phyloP scores from a whole-genome alignment of 2,329 filamentous ascomycete genomes.

The Colletotrichum zoysiae region DNA sequence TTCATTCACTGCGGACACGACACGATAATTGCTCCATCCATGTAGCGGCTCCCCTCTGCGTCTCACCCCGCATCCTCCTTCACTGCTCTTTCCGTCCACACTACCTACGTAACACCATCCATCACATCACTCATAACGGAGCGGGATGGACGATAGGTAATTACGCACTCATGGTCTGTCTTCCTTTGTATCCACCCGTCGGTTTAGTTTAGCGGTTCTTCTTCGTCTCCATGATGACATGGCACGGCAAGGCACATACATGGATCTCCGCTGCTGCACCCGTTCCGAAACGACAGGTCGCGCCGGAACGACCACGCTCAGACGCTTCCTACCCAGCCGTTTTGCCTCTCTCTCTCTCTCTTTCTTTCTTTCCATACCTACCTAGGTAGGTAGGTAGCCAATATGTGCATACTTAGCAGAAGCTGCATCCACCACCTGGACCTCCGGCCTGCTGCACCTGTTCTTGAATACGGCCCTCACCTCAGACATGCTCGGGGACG shows the following conservation, averaged over 20 bases:
- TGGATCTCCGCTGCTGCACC: slow-evolving; percentile 3
- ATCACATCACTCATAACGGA: slow-evolving; percentile 19
- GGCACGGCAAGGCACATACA: slow-evolving; percentile 29
- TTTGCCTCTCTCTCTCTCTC: background rate
- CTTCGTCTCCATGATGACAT: slow-evolving; percentile 14
- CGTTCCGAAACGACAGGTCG: slow-evolving; percentile 14
- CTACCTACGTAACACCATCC: background rate
- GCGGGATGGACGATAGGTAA: slow-evolving; percentile 13
- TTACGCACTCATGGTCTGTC: slow-evolving; percentile 6
- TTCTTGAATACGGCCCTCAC: slow-evolving; percentile 29
- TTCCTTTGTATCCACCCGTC: slow-evolving; percentile 27
- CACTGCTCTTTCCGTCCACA: slow-evolving; percentile 5
- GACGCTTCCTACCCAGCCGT: background rate
- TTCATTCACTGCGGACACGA: background rate
- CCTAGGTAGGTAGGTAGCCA: no score
- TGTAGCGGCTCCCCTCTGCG: background rate
- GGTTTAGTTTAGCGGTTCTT: background rate
- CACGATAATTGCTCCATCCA: background rate
- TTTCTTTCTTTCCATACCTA: no score
- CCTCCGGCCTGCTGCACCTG: slow-evolving; percentile 27
- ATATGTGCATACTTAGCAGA: background rate
- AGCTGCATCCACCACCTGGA: background rate
- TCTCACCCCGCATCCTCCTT: slow-evolving; percentile 11
- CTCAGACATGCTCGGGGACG: slow-evolving; percentile 27
- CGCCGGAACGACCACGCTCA: slow-evolving; percentile 2